Conservation (phyloP, 164 flowering plant species). For the Kalanchoe fedtschenkoi region DNA sequence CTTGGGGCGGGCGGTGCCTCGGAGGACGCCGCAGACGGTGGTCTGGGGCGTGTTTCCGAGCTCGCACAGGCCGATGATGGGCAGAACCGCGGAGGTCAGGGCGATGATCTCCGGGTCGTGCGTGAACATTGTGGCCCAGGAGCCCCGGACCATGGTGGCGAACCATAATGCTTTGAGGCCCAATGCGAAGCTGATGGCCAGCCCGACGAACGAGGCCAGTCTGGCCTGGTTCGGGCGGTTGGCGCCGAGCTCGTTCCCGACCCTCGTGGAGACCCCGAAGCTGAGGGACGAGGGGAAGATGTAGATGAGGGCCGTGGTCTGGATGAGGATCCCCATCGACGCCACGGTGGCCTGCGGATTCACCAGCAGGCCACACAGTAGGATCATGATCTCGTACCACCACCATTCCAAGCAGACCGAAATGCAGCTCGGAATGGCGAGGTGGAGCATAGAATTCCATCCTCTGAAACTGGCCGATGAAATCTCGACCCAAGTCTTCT, state of each 20-base stretch:
- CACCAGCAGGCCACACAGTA: constrained; percentile 49
- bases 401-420: constrained; percentile 84
- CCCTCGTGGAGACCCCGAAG: constrained; percentile 60
- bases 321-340: constrained; percentile 74
- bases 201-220: constrained; percentile 35
- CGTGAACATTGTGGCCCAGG: constrained; percentile 62
- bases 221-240: constrained; percentile 36
- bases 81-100: constrained; percentile 51
- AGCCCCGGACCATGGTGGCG: constrained; percentile 32
- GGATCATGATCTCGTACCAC: constrained; percentile 86
- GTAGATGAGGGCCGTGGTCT: constrained; percentile 68
- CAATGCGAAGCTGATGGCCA: constrained; percentile 29
- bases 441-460: constrained; percentile 35
- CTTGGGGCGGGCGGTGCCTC: constrained; percentile 64
- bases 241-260: constrained; percentile 67
- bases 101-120: constrained; percentile 39
- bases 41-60: constrained; percentile 82
- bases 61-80: constrained; percentile 75
- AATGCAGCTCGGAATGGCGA: constrained; percentile 71
- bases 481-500: constrained; percentile 49
- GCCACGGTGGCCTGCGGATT: constrained; percentile 68
- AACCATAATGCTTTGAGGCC: constrained; percentile 48
- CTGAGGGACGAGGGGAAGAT: constrained; percentile 75
- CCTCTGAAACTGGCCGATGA: constrained; percentile 32
- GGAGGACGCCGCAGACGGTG: constrained; percentile 56